These are phyloP conservation scores for Gossypium sturtianum DNA, from an alignment of 345 rosid species.

Conservation along the genomic window DNA sequence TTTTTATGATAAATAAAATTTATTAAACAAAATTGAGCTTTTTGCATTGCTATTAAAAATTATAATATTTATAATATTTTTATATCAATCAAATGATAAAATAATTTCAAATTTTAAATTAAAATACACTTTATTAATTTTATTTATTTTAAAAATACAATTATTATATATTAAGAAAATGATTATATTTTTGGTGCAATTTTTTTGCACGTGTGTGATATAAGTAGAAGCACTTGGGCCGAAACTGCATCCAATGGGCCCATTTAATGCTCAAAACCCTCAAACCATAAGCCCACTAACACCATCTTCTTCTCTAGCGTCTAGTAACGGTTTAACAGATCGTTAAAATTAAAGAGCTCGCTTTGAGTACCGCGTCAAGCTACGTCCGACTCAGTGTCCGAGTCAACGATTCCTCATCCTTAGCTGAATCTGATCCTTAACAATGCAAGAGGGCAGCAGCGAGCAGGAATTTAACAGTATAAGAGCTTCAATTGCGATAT, in stretches of 20 bases:
- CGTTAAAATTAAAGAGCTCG: not conserved
- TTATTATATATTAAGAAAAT: too few relatives aligned
- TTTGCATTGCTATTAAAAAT: too few relatives aligned
- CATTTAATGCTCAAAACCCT: not conserved
- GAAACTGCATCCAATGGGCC: not conserved
- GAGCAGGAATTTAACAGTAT: constrained; percentile 25
- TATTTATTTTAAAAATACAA: too few relatives aligned
- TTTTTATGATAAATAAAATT: too few relatives aligned
- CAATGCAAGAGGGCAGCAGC: constrained; percentile 5
- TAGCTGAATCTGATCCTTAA: not conserved
- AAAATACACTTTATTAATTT: too few relatives aligned
- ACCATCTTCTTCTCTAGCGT: not conserved
- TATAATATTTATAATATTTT: too few relatives aligned
- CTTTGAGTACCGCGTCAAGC: constrained; percentile 6
- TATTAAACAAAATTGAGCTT: too few relatives aligned
- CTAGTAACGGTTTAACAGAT: not conserved
- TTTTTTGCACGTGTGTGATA: too few relatives aligned
- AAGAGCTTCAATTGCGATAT: constrained; percentile 29
- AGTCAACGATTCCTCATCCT: constrained; percentile 19
- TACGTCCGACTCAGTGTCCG: not conserved
- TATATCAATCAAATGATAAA: too few relatives aligned
- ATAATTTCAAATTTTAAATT: too few relatives aligned
- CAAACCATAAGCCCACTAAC: not conserved
- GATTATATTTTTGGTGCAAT: too few relatives aligned
- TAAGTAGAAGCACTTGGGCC: not conserved